These are phyloP conservation scores for Rubia peregrina DNA, from an alignment of 305 asterid genomes.

Conservation along the genomic window DNA sequence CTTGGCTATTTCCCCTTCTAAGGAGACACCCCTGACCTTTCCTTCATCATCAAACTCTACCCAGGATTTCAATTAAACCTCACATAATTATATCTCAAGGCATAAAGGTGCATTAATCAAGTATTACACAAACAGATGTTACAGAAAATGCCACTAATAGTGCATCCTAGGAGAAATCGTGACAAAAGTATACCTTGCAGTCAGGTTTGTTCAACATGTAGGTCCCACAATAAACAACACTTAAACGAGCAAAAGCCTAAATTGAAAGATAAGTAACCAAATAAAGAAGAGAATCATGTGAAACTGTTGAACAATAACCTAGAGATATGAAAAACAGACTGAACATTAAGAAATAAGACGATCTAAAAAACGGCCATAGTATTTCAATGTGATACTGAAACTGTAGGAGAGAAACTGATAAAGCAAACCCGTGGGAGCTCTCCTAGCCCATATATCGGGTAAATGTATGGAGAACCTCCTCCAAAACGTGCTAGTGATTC, in stretches of 20 bases:
- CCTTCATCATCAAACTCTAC: conserved; percentile 92
- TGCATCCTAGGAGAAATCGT: neutral
- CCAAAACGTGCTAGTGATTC: conserved; percentile 93
- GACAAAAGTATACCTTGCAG: conserved; percentile 59
- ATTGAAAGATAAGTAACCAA: neutral
- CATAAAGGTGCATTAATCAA: neutral
- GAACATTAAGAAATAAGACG: conserved; percentile 2
- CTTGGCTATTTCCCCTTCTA: conserved; percentile 96
- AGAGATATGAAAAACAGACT: conserved; percentile 5
- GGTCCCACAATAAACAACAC: conserved; percentile 99
- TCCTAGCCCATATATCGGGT: conserved; percentile 91
- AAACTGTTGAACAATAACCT: neutral
- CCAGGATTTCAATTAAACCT: conserved; percentile 26
- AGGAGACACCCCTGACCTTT: conserved; percentile 81
- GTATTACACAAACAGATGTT: neutral
- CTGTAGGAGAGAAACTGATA: conserved; percentile 9
- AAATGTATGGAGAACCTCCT: conserved; percentile 97
- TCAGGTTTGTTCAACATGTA: conserved; percentile 95
- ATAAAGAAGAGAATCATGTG: neutral
- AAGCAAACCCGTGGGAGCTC: conserved; percentile 92
- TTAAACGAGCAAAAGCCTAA: conserved; percentile 95
- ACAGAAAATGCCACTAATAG: neutral
- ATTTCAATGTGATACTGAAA: neutral
- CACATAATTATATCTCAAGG: neutral
- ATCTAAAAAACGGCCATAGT: conserved; percentile 1